These are phyloP conservation scores for Fusarium paranaense DNA, from an alignment of 2,329 filamentous ascomycete species.

Conservation along the genomic window DNA sequence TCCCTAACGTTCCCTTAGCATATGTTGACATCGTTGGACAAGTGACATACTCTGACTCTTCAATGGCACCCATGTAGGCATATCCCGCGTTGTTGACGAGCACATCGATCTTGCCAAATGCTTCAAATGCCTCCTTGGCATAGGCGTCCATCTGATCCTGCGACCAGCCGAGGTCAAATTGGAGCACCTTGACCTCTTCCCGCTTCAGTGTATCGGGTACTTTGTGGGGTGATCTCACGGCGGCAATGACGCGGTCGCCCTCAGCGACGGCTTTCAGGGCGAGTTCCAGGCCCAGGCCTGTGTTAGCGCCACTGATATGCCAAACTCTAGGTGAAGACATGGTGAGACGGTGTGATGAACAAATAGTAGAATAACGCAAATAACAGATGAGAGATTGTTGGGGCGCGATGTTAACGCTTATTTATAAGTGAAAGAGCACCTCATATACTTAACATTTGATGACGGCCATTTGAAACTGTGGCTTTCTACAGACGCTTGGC, in stretches of 20 bases:
- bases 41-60: neutral
- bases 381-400: neutral
- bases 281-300: neutral
- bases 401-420: neutral
- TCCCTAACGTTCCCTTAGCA: neutral
- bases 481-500: neutral
- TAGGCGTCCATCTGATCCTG: neutral
- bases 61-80: neutral
- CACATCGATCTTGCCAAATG: neutral
- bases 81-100: neutral
- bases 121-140: neutral
- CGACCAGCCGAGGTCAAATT: neutral
- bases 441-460: neutral
- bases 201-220: neutral
- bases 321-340: neutral
- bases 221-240: neutral
- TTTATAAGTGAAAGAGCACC: neutral
- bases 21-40: neutral
- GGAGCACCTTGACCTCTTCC: neutral
- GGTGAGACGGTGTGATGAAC: neutral
- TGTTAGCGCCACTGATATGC: neutral
- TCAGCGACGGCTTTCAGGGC: neutral
- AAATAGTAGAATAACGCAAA: neutral
- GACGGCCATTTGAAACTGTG: neutral
- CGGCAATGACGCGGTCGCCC: neutral